Evolutionary conservation across 176 grass and related monocot species (phyloP).

Genomic region (Leersia perrieri): DNA sequence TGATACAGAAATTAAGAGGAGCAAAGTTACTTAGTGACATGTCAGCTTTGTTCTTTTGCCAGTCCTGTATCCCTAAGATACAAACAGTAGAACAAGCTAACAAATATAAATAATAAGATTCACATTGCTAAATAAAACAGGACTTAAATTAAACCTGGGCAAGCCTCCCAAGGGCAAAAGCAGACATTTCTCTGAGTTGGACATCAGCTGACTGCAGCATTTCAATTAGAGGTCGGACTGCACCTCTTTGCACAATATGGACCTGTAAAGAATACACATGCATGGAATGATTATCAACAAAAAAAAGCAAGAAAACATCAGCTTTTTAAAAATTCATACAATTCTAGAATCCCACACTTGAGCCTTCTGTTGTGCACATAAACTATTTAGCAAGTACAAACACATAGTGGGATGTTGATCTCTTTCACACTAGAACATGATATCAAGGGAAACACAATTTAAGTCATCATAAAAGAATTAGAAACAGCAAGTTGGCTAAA

Average conservation of each 20-base stretch:
- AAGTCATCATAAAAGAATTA: conserved; percentile 8
- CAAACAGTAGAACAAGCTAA: background rate
- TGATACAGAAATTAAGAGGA: background rate
- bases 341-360: background rate
- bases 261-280: conserved; percentile 54
- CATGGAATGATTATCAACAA: conserved; percentile 15
- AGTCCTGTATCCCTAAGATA: conserved; percentile 11
- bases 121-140: background rate
- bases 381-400: conserved; percentile 3
- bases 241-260: conserved; percentile 98
- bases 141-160: conserved; percentile 71
- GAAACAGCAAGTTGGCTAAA: background rate
- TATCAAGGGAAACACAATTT: background rate
- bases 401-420: background rate
- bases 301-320: background rate
- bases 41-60: background rate
- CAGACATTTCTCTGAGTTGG: conserved; percentile 97
- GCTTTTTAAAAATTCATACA: background rate
- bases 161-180: conserved; percentile 98
- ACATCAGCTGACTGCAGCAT: conserved; percentile 95
- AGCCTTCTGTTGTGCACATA: background rate
- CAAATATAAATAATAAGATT: conserved; percentile 19
- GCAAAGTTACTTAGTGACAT: background rate
- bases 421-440: background rate
- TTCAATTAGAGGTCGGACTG: conserved; percentile 85